Percentiles rank a stretch among this genome's conserved stretches.
Conservation (phyloP, 164 flowering plant species). For the Berberis thunbergii region DNA sequence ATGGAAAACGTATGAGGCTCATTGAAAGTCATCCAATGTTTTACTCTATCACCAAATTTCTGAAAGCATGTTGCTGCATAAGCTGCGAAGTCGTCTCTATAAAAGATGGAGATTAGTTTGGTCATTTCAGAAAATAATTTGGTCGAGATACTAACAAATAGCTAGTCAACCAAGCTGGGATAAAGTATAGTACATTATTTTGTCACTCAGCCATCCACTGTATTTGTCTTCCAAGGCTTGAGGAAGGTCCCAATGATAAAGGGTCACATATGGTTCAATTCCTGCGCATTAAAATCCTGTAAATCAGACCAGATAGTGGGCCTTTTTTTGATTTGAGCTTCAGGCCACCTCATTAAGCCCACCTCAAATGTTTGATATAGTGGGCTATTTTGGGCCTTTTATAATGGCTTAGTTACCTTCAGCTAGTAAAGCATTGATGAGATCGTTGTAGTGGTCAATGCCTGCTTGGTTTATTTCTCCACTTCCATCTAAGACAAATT, state of each 20-base stretch:
- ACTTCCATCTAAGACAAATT: constrained; percentile 49
- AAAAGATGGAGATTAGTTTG: neutral
- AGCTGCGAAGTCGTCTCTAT: constrained; percentile 68
- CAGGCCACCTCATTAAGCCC: too few species aligned
- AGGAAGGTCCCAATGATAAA: constrained; percentile 96
- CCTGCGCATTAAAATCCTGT: constrained; percentile 31
- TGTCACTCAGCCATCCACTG: constrained; percentile 64
- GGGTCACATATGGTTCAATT: constrained; percentile 82
- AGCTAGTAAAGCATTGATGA: constrained; percentile 73
- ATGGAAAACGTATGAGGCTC: constrained; percentile 76
- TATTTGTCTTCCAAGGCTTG: constrained; percentile 71
- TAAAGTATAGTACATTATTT: constrained; percentile 43
- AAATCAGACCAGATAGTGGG: neutral
- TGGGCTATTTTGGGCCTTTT: neutral
- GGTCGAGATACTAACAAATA: neutral
- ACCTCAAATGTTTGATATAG: too few species aligned
- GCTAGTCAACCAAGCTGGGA: too few species aligned
- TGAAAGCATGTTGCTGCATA: constrained; percentile 79
- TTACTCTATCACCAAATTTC: constrained; percentile 86
- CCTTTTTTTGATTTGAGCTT: neutral
- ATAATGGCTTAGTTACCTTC: constrained; percentile 35
- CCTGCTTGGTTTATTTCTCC: constrained; percentile 84
- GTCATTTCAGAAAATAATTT: neutral
- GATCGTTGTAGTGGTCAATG: constrained; percentile 71
- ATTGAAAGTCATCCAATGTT: constrained; percentile 91